phyloP scores from a whole-genome alignment of 805 yeast species.

The Barnettozyma pratensis region DNA sequence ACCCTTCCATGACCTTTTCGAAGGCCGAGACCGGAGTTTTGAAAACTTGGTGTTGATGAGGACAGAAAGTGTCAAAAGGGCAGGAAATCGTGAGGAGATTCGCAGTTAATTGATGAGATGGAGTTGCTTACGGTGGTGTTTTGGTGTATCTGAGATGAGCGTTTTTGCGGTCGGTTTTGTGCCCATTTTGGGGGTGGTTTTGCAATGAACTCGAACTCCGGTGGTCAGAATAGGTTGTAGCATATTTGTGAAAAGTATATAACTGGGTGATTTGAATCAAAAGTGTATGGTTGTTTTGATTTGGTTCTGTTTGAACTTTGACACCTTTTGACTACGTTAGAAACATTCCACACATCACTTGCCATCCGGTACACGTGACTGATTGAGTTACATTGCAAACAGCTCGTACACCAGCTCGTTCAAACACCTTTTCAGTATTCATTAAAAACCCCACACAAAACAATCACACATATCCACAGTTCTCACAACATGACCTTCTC shows the following conservation, averaged over 20 bases:
- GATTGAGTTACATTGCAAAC: neutral
- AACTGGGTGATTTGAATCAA: neutral
- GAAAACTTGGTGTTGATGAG: too few species aligned
- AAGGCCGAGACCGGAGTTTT: neutral
- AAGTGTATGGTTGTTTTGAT: neutral
- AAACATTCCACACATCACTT: neutral
- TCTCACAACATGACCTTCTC: constrained; percentile 13
- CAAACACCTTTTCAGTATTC: neutral
- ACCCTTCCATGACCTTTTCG: neutral
- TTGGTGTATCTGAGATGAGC: too few species aligned
- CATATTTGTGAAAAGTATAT: neutral
- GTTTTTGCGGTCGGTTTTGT: too few species aligned
- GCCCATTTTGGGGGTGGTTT: too few species aligned
- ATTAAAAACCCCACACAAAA: neutral
- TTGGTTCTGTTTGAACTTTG: neutral
- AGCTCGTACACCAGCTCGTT: neutral
- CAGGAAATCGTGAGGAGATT: too few species aligned
- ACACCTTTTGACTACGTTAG: too few species aligned
- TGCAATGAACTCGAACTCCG: too few species aligned
- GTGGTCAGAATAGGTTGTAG: neutral
- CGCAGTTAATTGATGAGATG: too few species aligned
- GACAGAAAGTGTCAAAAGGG: too few species aligned
- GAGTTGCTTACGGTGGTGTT: too few species aligned
- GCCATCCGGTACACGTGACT: neutral
- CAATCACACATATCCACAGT: neutral